Evolutionary conservation across 2,329 filamentous ascomycete genomes (phyloP).

Genomic region (Fusarium pseudocircinatum): DNA sequence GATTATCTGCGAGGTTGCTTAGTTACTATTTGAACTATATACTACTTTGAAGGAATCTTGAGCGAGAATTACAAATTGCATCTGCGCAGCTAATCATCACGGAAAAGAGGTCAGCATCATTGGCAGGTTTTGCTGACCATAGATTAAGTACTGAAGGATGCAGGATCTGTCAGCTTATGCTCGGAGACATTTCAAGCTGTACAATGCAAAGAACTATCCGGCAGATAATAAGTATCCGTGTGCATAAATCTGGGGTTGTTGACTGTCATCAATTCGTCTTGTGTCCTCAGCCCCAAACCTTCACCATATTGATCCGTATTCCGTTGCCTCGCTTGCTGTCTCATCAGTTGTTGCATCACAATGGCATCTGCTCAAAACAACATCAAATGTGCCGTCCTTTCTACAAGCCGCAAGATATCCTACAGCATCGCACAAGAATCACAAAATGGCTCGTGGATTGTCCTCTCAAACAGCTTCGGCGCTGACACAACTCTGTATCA

Average conservation of each 20-base stretch:
- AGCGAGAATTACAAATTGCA: fast-evolving
- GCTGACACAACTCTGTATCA: background rate
- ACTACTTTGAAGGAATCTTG: fast-evolving
- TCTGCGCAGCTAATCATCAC: background rate
- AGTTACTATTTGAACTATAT: background rate
- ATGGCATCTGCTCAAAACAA: background rate
- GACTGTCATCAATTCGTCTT: background rate
- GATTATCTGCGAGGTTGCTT: background rate
- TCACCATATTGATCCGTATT: background rate
- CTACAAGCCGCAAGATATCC: background rate
- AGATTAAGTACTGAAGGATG: no score
- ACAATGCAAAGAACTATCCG: background rate
- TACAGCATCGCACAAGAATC: background rate
- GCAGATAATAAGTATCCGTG: background rate
- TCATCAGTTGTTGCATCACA: no score
- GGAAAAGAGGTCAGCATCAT: background rate
- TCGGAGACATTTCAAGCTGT: background rate
- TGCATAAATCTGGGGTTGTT: fast-evolving
- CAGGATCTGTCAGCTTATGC: background rate
- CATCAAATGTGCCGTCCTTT: background rate
- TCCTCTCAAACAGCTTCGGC: constrained; percentile 1
- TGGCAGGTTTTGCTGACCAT: background rate
- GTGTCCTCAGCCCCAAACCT: no score
- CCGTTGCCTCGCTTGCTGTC: background rate
- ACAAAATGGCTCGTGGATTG: background rate